These are phyloP conservation scores for Arachnopeziza araneosa DNA, from an alignment of 2,329 filamentous ascomycete species.

Conservation along the genomic window DNA sequence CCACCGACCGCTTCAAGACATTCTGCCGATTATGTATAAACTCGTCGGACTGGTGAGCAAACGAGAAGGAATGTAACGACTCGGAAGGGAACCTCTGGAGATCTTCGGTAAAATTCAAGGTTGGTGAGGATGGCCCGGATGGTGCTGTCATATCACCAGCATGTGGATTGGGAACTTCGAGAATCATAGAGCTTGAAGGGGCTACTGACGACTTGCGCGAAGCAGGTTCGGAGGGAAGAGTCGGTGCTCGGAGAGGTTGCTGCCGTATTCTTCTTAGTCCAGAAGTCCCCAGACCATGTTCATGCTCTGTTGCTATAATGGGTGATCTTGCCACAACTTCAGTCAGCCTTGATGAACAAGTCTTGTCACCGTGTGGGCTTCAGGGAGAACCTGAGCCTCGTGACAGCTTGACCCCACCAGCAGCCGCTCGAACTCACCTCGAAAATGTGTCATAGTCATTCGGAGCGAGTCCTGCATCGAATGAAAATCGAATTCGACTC, in stretches of 20 bases:
- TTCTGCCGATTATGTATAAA: conserved; percentile 87
- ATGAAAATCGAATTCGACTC: conserved; percentile 65
- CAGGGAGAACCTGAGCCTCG: conserved; percentile 16
- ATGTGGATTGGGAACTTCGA: conserved; percentile 50
- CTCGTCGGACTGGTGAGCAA: conserved; percentile 91
- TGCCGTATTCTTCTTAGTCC: conserved; percentile 93
- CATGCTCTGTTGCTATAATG: conserved; percentile 70
- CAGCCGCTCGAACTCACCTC: conserved; percentile 51
- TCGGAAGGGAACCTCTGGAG: conserved; percentile 89
- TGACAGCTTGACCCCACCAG: conserved; percentile 1
- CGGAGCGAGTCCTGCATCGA: conserved; percentile 63
- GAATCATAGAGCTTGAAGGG: conserved; percentile 65
- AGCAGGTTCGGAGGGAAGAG: conserved; percentile 59
- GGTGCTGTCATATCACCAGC: conserved; percentile 20
- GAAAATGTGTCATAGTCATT: conserved; percentile 68
- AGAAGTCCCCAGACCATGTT: conserved; percentile 78
- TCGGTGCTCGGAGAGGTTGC: conserved; percentile 61
- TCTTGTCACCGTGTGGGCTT: conserved; percentile 4
- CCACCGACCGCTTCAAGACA: conserved; percentile 85
- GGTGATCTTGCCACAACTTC: conserved; percentile 56
- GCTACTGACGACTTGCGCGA: conserved; percentile 54
- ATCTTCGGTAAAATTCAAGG: conserved; percentile 72
- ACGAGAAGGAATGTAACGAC: conserved; percentile 96
- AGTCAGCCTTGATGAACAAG: conserved; percentile 17
- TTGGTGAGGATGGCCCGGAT: conserved; percentile 65